Evolutionary conservation across 2,329 filamentous ascomycete genomes (phyloP), one percentile per base, ranked within the genome.

Genomic region (Fusarium liriodendri): DNA sequence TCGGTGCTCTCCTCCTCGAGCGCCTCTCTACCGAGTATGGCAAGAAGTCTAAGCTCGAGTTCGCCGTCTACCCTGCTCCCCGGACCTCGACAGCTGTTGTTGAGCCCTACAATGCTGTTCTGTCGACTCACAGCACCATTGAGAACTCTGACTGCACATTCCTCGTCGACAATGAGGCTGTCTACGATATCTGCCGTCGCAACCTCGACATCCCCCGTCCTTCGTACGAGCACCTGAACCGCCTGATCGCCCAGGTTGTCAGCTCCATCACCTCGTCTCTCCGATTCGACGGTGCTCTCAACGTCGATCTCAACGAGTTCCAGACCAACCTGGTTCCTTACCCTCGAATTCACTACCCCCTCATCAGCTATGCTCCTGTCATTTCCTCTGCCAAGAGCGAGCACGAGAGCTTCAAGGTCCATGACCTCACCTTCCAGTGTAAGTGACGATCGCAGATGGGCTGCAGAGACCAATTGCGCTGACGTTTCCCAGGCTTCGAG

Each of bases 381-480:
- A 87, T 93, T 74, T 93, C 91, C 25, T 90, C 91, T 68, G 87
- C 89, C 86, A 94, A 94, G 89, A 94, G 93, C 83, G 90, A 91
- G 57, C 94, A 97, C 81, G 94, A 97, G 87, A 94, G 93, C 87
- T 95, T 95, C 90, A 95, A 94, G 88, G 92, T 95, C 64, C 89
- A 91, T 72, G 94, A 97, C 76, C 85, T 93, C 73, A 93, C 91
- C 80, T 91, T 93, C 85, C 91, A 93, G 83, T 93, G 91, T 93
- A 87, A 80, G 89, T 85, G 5, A 18, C 6, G 1, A 22, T 7
- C 22, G 14, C 47, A 22, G 57, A 35, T 10, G 33, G 50, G 6
- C 9, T 8, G 11, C 13, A 2, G 4, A 35, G 13, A 37, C 9
- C 4, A 18, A 62, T 27, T 35, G 66, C 66, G 57, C 82, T 85